Percentiles rank a stretch among this genome's conserved stretches.
phyloP scores from a whole-genome alignment of 108 stramenopile species.

The Nitzschia sp. region DNA sequence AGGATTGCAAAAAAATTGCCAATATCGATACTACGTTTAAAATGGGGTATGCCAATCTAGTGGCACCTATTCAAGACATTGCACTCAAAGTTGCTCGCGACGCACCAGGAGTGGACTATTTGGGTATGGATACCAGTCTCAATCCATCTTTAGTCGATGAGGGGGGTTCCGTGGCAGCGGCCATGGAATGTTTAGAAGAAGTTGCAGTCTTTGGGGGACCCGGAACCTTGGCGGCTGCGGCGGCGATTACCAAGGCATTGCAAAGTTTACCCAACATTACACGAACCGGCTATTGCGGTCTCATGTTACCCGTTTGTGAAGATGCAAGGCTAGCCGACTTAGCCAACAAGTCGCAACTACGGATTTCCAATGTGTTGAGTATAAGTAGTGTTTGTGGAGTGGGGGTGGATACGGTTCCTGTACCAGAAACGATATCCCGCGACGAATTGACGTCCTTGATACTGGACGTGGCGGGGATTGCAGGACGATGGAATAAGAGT shows the following conservation, averaged over 20 bases:
- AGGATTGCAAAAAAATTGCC: conserved; percentile 43
- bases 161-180: conserved; percentile 68
- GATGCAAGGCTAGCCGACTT: conserved; percentile 73
- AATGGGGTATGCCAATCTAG: conserved; percentile 36
- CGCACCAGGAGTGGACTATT: conserved; percentile 26
- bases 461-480: conserved; percentile 78
- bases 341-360: conserved; percentile 14
- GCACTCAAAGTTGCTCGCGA: conserved; percentile 32
- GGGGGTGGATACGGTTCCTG: conserved; percentile 86
- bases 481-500: conserved; percentile 79
- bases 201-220: conserved; percentile 67
- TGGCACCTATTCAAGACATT: conserved; percentile 59
- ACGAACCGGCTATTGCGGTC: conserved; percentile 76
- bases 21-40: conserved; percentile 50
- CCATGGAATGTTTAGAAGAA: conserved; percentile 77
- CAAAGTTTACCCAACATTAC: conserved; percentile 64
- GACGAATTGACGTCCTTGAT: conserved; percentile 57
- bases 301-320: conserved; percentile 88
- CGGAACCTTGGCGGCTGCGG: conserved; percentile 73
- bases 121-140: conserved; percentile 81
- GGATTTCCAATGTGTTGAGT: conserved; percentile 58
- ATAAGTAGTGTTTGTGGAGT: conserved; percentile 86
- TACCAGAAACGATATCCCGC: conserved; percentile 53
- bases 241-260: conserved; percentile 71
- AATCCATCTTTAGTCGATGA: conserved; percentile 75